A percentile compares a stretch with the other conserved stretches of the same genome.
phyloP scores from a whole-genome alignment of 108 stramenopile species.

The Cyclotella cryptica region DNA sequence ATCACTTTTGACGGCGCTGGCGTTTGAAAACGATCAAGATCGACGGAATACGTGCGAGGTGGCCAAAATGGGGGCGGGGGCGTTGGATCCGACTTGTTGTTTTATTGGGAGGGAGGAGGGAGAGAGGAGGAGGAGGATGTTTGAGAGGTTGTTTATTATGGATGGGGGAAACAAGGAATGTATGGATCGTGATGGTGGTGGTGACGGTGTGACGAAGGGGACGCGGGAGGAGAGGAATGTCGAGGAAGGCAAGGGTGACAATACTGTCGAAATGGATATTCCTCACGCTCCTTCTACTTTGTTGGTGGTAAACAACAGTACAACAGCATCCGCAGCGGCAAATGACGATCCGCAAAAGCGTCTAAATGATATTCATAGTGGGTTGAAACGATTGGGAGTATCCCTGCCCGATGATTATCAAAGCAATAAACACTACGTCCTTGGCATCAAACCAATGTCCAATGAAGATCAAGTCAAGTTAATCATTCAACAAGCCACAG shows the following conservation, averaged over 20 bases:
- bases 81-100: slow-evolving; percentile 27
- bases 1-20: slow-evolving; percentile 32
- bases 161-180: background rate
- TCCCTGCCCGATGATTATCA: slow-evolving; percentile 27
- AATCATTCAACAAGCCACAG: slow-evolving; percentile 35
- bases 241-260: background rate
- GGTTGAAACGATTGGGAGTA: slow-evolving; percentile 38
- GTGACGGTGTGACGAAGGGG: background rate
- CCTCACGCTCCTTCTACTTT: slow-evolving; percentile 5
- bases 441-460: slow-evolving; percentile 27
- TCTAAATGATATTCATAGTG: slow-evolving; percentile 31
- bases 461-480: slow-evolving; percentile 43
- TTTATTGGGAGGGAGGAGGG: slow-evolving; percentile 28
- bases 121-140: slow-evolving; percentile 14
- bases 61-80: slow-evolving; percentile 13
- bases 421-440: background rate
- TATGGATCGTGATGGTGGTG: background rate
- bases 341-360: slow-evolving; percentile 12
- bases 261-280: slow-evolving; percentile 4
- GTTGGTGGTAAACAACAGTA: slow-evolving; percentile 14
- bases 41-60: slow-evolving; percentile 14
- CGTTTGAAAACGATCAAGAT: slow-evolving; percentile 46
- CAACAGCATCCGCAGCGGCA: slow-evolving; percentile 19
- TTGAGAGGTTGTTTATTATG: slow-evolving; percentile 23
- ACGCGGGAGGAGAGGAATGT: background rate